phyloP scores from a whole-genome alignment of 169 alveolate genomes.

The Plasmodium coatneyi region DNA sequence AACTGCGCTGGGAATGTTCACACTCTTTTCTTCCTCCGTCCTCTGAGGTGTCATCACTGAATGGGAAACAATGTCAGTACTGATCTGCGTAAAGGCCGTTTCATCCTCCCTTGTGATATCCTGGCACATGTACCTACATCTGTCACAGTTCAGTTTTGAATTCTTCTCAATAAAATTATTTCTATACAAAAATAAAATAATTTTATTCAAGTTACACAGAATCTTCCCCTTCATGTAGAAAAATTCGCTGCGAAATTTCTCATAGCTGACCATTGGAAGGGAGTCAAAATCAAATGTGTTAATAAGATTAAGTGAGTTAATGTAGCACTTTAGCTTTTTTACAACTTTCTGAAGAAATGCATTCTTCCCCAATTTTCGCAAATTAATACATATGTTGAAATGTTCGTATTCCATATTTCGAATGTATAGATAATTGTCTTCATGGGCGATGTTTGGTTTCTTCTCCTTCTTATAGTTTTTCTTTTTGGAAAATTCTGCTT shows the following conservation, averaged over 20 bases:
- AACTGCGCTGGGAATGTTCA: neutral
- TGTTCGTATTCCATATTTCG: constrained; percentile 35
- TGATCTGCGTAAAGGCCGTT: neutral
- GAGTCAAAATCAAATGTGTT: constrained; percentile 64
- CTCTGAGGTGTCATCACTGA: neutral
- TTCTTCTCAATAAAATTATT: constrained; percentile 63
- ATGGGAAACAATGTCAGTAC: neutral
- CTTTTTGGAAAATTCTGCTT: neutral
- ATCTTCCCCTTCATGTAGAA: constrained; percentile 56
- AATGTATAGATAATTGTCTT: constrained; percentile 20
- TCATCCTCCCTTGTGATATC: neutral
- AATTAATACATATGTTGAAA: constrained; percentile 57
- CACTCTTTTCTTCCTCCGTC: neutral
- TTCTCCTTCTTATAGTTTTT: constrained; percentile 16
- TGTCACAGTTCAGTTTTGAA: neutral
- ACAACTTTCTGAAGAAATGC: constrained; percentile 40
- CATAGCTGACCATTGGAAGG: constrained; percentile 47
- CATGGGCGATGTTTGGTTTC: constrained; percentile 13
- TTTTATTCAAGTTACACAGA: constrained; percentile 27
- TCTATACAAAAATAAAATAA: constrained; percentile 62
- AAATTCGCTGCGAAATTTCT: constrained; percentile 44
- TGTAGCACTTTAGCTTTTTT: constrained; percentile 43
- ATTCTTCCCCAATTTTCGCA: constrained; percentile 34
- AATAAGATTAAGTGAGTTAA: constrained; percentile 50
- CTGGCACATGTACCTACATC: neutral